phyloP scores from a whole-genome alignment of 805 yeast genomes.

The Ogataea nitratoaversa region DNA sequence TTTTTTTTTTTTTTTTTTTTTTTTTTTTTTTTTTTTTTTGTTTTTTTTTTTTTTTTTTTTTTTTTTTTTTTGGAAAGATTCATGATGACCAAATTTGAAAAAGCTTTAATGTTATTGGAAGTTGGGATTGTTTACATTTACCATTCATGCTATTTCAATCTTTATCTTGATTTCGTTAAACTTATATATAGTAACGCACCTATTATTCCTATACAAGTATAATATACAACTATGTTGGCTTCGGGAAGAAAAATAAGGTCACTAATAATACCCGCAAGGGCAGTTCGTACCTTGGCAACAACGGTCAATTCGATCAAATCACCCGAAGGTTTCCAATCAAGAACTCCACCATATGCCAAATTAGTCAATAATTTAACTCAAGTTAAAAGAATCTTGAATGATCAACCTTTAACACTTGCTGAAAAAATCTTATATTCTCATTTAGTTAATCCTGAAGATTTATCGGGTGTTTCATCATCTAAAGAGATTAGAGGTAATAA shows the following conservation, averaged over 20 bases:
- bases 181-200: neutral
- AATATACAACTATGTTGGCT: constrained; percentile 10
- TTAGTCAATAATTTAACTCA: constrained; percentile 56
- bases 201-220: neutral
- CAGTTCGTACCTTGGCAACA: constrained; percentile 25
- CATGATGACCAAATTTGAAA: constrained; percentile 5
- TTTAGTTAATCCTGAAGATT: constrained; percentile 87
- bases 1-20: too few relatives aligned
- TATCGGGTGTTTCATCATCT: constrained; percentile 44
- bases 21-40: neutral
- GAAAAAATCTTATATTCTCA: constrained; percentile 95
- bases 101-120: constrained; percentile 3
- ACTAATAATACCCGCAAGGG: too few relatives aligned
- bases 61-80: neutral
- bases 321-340: constrained; percentile 58
- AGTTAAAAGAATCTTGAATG: constrained; percentile 28
- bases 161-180: neutral
- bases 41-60: neutral
- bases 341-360: constrained; percentile 87
- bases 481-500: constrained; percentile 70
- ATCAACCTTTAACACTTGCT: constrained; percentile 81
- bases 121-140: neutral
- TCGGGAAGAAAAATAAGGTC: constrained; percentile 5
- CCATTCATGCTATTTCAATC: neutral
- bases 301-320: constrained; percentile 30